Evolutionary conservation across 768 basidiomycete genomes (phyloP).

Genomic region (Dictyophora rubrovolvata): DNA sequence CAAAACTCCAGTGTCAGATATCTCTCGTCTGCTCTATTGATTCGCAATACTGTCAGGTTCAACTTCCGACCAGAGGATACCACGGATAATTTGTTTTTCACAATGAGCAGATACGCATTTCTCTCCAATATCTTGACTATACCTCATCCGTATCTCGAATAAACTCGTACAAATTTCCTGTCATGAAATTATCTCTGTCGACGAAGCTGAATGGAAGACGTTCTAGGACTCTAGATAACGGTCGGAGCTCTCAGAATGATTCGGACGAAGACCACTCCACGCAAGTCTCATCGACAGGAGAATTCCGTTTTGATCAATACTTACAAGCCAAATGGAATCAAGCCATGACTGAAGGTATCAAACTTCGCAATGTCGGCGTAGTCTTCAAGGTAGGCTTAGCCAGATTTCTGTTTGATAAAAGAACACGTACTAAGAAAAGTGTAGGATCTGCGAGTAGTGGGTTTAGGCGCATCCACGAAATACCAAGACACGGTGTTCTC

Average conservation of each 20-base stretch:
- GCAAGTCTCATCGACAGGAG: not conserved
- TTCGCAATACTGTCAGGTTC: not conserved
- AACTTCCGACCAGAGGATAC: not conserved
- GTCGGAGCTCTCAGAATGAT: not conserved
- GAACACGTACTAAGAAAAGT: constrained; percentile 25
- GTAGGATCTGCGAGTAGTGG: constrained; percentile 46
- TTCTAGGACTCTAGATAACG: not conserved
- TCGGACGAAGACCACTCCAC: not conserved
- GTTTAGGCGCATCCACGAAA: constrained; percentile 44
- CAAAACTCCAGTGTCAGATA: too few species aligned
- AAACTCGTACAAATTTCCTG: not conserved
- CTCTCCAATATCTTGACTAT: too few species aligned
- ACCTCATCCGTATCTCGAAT: too few species aligned
- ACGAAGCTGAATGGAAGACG: not conserved
- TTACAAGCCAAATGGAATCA: constrained; percentile 5
- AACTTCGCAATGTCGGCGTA: constrained; percentile 4
- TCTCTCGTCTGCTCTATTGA: too few species aligned
- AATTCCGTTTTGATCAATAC: constrained; percentile 6
- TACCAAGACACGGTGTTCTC: constrained; percentile 56
- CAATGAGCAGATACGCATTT: not conserved
- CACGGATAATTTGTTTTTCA: not conserved
- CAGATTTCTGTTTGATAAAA: not conserved
- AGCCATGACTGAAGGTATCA: constrained; percentile 4
- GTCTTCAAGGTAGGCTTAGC: constrained; percentile 4
- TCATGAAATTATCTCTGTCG: too few species aligned